Conservation (phyloP, 2,329 filamentous ascomycete genomes). For the Ophioceras dolichostomum region DNA sequence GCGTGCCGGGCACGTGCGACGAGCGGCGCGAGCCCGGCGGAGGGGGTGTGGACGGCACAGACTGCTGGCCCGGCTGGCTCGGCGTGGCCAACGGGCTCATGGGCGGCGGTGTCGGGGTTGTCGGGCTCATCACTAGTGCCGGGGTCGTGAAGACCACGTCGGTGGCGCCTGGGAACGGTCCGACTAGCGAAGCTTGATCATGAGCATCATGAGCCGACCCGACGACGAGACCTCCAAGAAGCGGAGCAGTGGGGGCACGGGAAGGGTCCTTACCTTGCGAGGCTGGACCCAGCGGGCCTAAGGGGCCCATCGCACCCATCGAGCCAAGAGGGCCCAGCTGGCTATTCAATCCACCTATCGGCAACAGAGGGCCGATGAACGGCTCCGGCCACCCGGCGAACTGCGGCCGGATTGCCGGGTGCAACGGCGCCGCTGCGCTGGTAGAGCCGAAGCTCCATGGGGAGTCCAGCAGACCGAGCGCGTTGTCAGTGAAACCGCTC, state of each 20-base stretch:
- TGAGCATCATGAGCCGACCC: slow-evolving; percentile 1
- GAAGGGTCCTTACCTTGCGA: slow-evolving; percentile 6
- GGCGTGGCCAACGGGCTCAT: slow-evolving; percentile 9
- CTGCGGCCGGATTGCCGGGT: slow-evolving; percentile 11
- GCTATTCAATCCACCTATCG: neutral
- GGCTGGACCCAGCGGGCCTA: neutral
- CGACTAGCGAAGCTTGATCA: slow-evolving; percentile 4
- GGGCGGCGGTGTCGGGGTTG: slow-evolving; percentile 7
- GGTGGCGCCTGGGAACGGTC: slow-evolving; percentile 1
- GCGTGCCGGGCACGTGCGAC: slow-evolving; percentile 5
- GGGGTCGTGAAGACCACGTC: slow-evolving; percentile 9
- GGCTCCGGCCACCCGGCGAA: slow-evolving; percentile 11
- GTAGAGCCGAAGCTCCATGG: slow-evolving; percentile 7
- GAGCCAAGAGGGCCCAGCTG: slow-evolving; percentile 1
- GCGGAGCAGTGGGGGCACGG: no score
- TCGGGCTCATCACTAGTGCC: slow-evolving; percentile 9
- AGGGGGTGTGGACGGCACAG: slow-evolving; percentile 7
- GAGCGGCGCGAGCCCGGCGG: slow-evolving; percentile 5
- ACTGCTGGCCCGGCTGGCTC: no score
- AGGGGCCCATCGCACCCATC: neutral
- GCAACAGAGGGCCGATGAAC: slow-evolving; percentile 8
- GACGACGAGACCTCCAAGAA: no score
- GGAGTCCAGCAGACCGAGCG: slow-evolving; percentile 8
- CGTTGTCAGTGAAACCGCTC: slow-evolving; percentile 10
- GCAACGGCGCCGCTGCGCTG: slow-evolving; percentile 3